Base-by-base conservation (phyloP, 176 grass and related monocot genomes). In the Cenchrus fungigraminus region DNA sequence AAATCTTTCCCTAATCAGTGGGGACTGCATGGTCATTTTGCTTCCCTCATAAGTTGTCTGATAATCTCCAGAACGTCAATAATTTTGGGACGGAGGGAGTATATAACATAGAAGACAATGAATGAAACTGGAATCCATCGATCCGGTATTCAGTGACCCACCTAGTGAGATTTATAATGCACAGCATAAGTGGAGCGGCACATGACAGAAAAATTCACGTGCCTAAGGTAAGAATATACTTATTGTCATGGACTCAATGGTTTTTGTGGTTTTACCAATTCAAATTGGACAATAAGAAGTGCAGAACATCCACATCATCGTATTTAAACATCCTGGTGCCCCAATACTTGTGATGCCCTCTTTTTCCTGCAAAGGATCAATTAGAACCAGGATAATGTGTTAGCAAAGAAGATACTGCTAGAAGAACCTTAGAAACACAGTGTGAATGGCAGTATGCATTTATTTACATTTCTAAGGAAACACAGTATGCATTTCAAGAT, bases 261-360 rank as follows among this genome's bases (percentile, higher is more conserved):
- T 6, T 68, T 82, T 74, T 89, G 83, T 66, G 12, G 2, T 44
- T 87, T 86, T 94, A 97, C 96, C 96, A 98, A 45, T 93, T 98
- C 83, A 98, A 94, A 89, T 98, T 98, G 65, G 96, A 98, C 74
- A 98, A 79, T 63, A 98, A 87, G 74, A 98, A 98, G 77, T 98
- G 96, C 44, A 98, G 83, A 68, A 98, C 96, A 81, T 98, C 96
- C 68, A 92, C 80, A 89, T 98, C 96, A 71, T 92, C 93, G 85
- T 98, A 93, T 95, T 86, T 98, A 82, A 98, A 98, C 82, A 98
- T 95, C 86, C 93, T 98, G 54, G 96, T 94, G 57, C 96, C 95
- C 96, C 93, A 98, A 65, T 94, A 91, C 83, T 98, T 98, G 75
- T 98, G 96, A 79, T 98, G 87, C 57, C 96, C 96, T 89, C 96